phyloP scores from a whole-genome alignment of 768 basidiomycete genomes.

The Lactifluus rugatus region DNA sequence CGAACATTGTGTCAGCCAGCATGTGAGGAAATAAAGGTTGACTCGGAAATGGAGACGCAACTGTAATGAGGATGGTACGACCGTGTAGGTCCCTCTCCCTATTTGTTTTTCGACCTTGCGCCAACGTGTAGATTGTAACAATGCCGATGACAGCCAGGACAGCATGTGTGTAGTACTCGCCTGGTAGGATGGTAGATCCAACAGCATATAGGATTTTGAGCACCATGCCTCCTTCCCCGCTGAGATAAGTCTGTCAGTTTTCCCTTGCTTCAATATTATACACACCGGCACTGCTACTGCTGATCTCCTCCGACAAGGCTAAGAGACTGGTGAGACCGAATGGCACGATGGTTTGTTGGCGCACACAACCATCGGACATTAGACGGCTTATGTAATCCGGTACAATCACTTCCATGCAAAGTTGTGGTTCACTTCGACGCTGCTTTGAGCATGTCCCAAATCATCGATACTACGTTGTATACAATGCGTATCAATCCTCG shows the following conservation, averaged over 20 bases:
- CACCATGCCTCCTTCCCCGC: slow-evolving; percentile 34
- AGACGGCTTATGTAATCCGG: too few species aligned
- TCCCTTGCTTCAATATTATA: too few species aligned
- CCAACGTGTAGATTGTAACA: slow-evolving; percentile 45
- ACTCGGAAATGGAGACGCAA: slow-evolving; percentile 29
- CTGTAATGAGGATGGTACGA: slow-evolving; percentile 61
- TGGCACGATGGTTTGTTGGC: too few species aligned
- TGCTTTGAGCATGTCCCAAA: not conserved
- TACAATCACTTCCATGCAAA: too few species aligned
- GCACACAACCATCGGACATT: too few species aligned
- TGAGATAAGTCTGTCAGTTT: not conserved
- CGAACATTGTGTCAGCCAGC: not conserved
- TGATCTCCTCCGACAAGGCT: too few species aligned
- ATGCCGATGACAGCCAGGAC: slow-evolving; percentile 35
- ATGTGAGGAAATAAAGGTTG: not conserved
- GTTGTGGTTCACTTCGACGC: too few species aligned
- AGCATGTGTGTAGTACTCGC: slow-evolving; percentile 48
- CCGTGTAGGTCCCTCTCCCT: slow-evolving; percentile 71
- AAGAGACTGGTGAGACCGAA: too few species aligned
- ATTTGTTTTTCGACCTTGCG: slow-evolving; percentile 60
- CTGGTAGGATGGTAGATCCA: slow-evolving; percentile 38
- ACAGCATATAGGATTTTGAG: slow-evolving; percentile 38
- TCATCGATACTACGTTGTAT: not conserved
- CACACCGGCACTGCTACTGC: too few species aligned
- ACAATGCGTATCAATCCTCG: slow-evolving; percentile 40